Base-by-base conservation (phyloP, 108 stramenopile species). In the Skeletonema costatum region DNA sequence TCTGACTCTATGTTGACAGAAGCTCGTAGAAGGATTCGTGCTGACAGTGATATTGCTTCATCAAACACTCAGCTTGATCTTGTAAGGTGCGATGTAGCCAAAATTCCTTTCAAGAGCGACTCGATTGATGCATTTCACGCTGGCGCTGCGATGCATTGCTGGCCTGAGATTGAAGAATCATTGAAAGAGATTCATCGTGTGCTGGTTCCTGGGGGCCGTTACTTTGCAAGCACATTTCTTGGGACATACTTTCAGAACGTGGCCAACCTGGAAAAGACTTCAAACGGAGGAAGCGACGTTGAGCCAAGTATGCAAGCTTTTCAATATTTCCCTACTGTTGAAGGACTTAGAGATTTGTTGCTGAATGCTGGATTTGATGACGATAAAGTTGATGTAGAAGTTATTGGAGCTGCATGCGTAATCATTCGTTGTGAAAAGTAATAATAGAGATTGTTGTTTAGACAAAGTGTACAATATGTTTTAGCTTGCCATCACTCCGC, bases 131-230 rank as follows among this genome's bases (percentile, higher is more conserved):
- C 86, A 4, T 74, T 98, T 11, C 97, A 98, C 76, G 98, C 97
- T 5, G 98, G 97, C 4, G 98, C 98, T 1, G 98, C 98, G 21
- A 96, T 98, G 93, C 98, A 98, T 74, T 98, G 98, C 78, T 98
- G 98, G 98, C 96, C 94, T 9, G 90, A 94, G 66, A 83, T 98
- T 50, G 88, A 92, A 46, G 68, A 71, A 8, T 93, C 92, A 0
- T 68, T 92, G 29, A 70, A 80, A 14, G 97, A 98, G 77, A 91
- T 96, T 75, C 77, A 92, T 74, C 91, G 98, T 5, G 95, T 94
- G 5, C 81, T 98, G 73, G 90, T 89, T 71, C 97, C 98, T 8
- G 98, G 98, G 17, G 95, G 96, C 17, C 79, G 89, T 16, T 97
- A 95, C 72, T 98, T 97, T 82, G 97, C 96, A 9, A 96, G 93